Conservation (phyloP, 2,329 filamentous ascomycete genomes). For the Fonsecaea multimorphosa region DNA sequence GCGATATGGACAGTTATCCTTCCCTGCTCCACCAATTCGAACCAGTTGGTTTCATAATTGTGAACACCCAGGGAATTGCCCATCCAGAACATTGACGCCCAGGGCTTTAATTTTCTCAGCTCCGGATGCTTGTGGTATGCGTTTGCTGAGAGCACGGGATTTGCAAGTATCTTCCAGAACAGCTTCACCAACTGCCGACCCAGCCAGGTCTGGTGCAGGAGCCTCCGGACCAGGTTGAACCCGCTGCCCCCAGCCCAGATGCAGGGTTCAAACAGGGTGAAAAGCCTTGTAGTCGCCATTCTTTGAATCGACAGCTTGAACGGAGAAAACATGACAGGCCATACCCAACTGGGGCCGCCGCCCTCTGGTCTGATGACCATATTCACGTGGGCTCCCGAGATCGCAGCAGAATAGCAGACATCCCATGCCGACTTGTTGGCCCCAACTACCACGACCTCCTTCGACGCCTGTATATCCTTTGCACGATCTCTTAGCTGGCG, state of each 20-base stretch:
- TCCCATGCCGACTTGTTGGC: constrained; percentile 69
- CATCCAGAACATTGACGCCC: constrained; percentile 58
- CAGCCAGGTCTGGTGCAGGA: constrained; percentile 60
- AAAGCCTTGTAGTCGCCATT: constrained; percentile 68
- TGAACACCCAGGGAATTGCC: constrained; percentile 64
- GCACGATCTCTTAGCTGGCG: constrained; percentile 57
- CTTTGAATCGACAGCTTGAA: constrained; percentile 72
- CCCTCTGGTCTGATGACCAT: constrained; percentile 66
- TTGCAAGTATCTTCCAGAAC: constrained; percentile 61
- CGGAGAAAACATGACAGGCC: constrained; percentile 54
- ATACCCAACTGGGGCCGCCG: constrained; percentile 65
- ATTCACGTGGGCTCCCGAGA: constrained; percentile 60
- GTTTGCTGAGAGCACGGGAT: constrained; percentile 57
- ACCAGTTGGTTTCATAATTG: constrained; percentile 65
- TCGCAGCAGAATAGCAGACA: constrained; percentile 64
- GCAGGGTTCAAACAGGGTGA: constrained; percentile 78
- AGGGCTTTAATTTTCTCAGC: constrained; percentile 52
- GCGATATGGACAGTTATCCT: constrained; percentile 61
- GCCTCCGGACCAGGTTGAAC: constrained; percentile 47
- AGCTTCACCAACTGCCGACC: constrained; percentile 55
- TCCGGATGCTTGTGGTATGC: constrained; percentile 54
- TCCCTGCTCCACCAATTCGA: constrained; percentile 61
- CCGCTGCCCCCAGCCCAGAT: constrained; percentile 66
- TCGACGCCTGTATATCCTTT: constrained; percentile 44
- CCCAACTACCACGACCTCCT: constrained; percentile 62